phyloP scores from a whole-genome alignment of 306 rosid species.

The Corylus avellana region DNA sequence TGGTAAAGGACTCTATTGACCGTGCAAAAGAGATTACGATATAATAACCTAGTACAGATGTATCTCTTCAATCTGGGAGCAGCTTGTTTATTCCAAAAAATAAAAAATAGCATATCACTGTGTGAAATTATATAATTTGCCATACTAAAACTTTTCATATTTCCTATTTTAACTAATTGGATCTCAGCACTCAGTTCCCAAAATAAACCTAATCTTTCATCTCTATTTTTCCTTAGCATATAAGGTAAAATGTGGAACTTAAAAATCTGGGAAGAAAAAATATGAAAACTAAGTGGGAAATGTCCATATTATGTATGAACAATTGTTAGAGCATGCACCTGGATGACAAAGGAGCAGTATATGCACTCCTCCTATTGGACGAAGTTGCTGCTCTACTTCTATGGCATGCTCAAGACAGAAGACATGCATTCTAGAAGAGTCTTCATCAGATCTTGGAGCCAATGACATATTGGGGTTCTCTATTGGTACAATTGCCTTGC shows the following conservation, averaged over 20 bases:
- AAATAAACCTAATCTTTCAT: neutral
- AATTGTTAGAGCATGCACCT: constrained; percentile 55
- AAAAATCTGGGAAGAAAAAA: neutral
- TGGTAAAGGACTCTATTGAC: constrained; percentile 11
- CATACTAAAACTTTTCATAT: neutral
- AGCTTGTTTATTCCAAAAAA: neutral
- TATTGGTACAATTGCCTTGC: constrained; percentile 33
- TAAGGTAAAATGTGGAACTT: neutral
- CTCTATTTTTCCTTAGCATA: neutral
- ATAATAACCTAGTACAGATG: neutral
- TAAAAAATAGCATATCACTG: neutral
- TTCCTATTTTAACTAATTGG: neutral
- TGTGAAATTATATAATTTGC: constrained; percentile 7
- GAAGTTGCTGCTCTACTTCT: constrained; percentile 89
- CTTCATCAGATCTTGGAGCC: constrained; percentile 62
- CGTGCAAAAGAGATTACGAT: constrained; percentile 3
- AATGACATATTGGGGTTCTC: constrained; percentile 44
- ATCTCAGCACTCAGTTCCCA: neutral
- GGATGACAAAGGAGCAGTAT: constrained; percentile 92
- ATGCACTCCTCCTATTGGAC: constrained; percentile 83
- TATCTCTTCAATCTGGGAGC: constrained; percentile 7
- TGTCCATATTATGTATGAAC: neutral
- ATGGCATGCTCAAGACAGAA: constrained; percentile 97
- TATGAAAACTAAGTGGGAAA: constrained; percentile 4
- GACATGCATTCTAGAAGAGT: constrained; percentile 91